Base-by-base conservation (phyloP, 2,329 filamentous ascomycete species). In the Cephalotrichum gorgonifer region DNA sequence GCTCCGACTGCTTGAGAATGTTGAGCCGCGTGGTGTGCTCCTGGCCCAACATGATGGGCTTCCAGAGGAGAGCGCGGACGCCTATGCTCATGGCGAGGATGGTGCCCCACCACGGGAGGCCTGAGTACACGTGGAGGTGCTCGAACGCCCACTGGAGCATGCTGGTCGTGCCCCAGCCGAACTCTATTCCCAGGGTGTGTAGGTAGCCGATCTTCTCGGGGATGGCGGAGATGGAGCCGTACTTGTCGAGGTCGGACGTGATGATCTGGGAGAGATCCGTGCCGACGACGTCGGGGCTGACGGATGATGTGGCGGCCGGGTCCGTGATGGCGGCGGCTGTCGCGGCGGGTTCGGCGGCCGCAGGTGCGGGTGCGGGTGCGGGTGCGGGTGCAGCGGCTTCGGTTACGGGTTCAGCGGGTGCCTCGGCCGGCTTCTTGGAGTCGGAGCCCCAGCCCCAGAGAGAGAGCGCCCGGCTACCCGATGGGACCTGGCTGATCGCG, bases 171-270 rank as follows among this genome's bases (percentile, higher is more conserved):
- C 91, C 91, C 71, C 73, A 90, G 61, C 91, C 89, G 59, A 85
- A 97, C 58, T 97, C 87, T 22, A 98, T 71, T 3, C 93, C 93
- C 11, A 97, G 72, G 6, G 80, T 75, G 56, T 86, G 79, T 51
- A 98, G 72, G 60, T 90, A 96, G 53, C 93, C 93, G 51, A 95
- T 78, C 46, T 80, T 73, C 59, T 91, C 85, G 31, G 85, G 80
- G 54, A 88, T 78, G 53, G 76, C 68, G 52, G 81, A 56, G 46
- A 67, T 60, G 35, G 60, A 55, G 46, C 59, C 54, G 26, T 42
- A 42, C 2, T 26, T 28, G 46, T 28, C 46, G 15, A 43, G 23
- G 25, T 48, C 46, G 8, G 50, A 68, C 56, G 55, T 65, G 45
- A 56, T 52, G 41, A 57, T 52, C 23, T 47, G 47, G 48, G 51